These are phyloP conservation scores for Epichloe bromicola DNA, from an alignment of 2,329 filamentous ascomycete genomes.

Conservation along the genomic window DNA sequence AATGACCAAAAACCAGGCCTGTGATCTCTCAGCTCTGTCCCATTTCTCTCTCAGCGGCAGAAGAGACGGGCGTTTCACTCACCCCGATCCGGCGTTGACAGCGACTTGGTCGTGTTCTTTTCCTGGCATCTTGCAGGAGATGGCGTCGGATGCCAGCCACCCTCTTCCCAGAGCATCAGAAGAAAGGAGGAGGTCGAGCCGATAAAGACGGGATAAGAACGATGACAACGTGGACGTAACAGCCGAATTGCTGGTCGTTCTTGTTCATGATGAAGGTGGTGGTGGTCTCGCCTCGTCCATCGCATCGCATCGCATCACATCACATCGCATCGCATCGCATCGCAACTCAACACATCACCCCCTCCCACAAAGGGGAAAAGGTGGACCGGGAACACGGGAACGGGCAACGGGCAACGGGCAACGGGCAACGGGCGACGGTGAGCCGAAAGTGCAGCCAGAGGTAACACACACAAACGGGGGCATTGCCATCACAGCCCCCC, in stretches of 20 bases:
- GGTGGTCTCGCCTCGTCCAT: neutral
- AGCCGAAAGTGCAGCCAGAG: neutral
- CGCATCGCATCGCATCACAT: neutral
- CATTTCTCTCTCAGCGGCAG: neutral
- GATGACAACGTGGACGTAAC: too few species aligned
- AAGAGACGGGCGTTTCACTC: neutral
- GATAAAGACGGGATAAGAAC: too few species aligned
- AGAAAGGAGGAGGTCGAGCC: neutral
- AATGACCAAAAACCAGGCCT: too few species aligned
- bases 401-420: neutral
- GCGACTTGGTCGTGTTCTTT: neutral
- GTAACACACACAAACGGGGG: neutral
- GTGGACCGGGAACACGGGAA: neutral
- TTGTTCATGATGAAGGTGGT: neutral
- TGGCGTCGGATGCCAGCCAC: neutral
- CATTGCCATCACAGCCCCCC: neutral
- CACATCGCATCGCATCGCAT: neutral
- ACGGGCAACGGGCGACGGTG: neutral
- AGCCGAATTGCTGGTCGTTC: too few species aligned
- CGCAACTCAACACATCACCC: neutral
- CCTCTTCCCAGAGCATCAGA: neutral
- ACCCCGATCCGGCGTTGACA: neutral
- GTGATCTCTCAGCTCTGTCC: neutral
- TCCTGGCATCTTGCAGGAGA: conserved; percentile 1
- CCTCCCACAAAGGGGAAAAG: neutral